Evolutionary conservation across 2,329 filamentous ascomycete genomes (phyloP).

Genomic region (Monilinia vaccinii-corymbosi): DNA sequence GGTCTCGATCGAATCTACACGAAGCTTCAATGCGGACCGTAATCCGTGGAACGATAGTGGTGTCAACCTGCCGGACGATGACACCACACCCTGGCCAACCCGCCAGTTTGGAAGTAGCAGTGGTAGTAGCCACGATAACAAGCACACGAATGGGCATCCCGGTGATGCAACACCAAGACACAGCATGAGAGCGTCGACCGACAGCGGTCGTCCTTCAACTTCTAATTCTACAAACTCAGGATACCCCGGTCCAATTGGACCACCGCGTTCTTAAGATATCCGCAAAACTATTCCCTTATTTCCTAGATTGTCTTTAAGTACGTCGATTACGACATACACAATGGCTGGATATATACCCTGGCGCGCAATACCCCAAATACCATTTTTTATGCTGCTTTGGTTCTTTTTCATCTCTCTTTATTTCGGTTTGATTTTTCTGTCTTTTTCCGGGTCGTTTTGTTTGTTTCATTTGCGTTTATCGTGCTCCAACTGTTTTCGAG

Average conservation of each 20-base stretch:
- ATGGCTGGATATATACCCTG: conserved; percentile 31
- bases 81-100: conserved; percentile 51
- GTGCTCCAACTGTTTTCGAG: conserved; percentile 10
- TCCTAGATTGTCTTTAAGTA: conserved; percentile 22
- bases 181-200: conserved; percentile 73
- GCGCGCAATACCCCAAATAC: conserved; percentile 30
- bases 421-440: conserved; percentile 12
- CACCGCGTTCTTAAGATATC: conserved; percentile 57
- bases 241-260: conserved; percentile 88
- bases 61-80: conserved; percentile 86
- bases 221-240: conserved; percentile 92
- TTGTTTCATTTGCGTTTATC: conserved; percentile 1
- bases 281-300: conserved; percentile 23
- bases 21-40: conserved; percentile 81
- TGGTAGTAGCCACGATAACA: conserved; percentile 46
- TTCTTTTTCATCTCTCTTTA: conserved; percentile 15
- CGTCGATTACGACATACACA: conserved; percentile 19
- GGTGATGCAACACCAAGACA: conserved; percentile 81
- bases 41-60: conserved; percentile 98
- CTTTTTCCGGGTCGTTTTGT: conserved; percentile 1
- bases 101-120: conserved; percentile 61
- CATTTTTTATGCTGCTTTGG: conserved; percentile 25
- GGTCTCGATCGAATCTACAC: conserved; percentile 89
- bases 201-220: conserved; percentile 86
- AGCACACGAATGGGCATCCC: conserved; percentile 52